Conservation (phyloP, 305 asterid species). For the Fraxinus velutina region DNA sequence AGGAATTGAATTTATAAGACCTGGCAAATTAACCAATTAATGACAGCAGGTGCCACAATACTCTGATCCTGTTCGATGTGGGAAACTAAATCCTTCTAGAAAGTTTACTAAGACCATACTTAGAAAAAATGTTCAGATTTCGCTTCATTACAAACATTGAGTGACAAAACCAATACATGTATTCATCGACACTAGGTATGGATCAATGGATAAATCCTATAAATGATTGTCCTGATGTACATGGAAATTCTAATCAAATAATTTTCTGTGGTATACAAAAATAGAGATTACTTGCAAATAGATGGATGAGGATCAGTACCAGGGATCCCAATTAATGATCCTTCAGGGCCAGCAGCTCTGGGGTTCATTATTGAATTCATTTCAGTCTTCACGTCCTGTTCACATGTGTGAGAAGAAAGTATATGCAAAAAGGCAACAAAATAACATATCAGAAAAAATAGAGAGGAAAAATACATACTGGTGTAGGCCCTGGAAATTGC, state of each 20-base stretch:
- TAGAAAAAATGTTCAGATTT: not conserved
- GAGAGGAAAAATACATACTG: slow-evolving; percentile 49
- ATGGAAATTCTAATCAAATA: not conserved
- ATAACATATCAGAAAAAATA: not conserved
- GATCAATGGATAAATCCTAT: not conserved
- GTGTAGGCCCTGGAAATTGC: slow-evolving; percentile 85
- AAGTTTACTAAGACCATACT: slow-evolving; percentile 7
- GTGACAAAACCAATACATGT: not conserved
- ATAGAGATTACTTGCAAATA: slow-evolving; percentile 8
- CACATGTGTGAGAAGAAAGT: not conserved
- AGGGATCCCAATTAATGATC: slow-evolving; percentile 84
- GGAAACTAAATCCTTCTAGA: slow-evolving; percentile 13
- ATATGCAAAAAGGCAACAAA: not conserved
- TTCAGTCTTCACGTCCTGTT: slow-evolving; percentile 83
- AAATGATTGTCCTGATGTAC: not conserved
- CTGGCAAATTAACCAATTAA: slow-evolving; percentile 4
- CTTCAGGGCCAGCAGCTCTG: slow-evolving; percentile 77
- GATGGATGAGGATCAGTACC: slow-evolving; percentile 40
- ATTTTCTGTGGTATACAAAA: not conserved
- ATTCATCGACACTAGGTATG: not conserved
- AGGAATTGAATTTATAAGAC: slow-evolving; percentile 22
- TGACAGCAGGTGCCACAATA: not conserved
- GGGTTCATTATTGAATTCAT: slow-evolving; percentile 80
- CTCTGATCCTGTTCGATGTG: slow-evolving; percentile 2
- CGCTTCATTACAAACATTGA: not conserved